Conservation (phyloP, 2,329 filamentous ascomycete genomes). For the Colletotrichum australisinense region DNA sequence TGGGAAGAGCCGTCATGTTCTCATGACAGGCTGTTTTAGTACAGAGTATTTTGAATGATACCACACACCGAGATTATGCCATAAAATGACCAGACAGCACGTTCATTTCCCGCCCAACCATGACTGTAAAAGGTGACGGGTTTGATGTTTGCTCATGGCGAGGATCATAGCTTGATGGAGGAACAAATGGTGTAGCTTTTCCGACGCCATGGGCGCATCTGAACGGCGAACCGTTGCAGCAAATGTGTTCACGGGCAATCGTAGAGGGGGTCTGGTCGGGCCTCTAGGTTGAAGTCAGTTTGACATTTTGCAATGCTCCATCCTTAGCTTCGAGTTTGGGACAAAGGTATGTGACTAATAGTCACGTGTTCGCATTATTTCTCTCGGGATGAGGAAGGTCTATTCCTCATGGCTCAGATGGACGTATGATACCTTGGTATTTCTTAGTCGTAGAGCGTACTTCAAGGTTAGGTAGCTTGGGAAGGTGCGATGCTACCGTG, state of each 20-base stretch:
- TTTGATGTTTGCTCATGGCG: not conserved
- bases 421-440: not conserved
- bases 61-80: slow-evolving; percentile 23
- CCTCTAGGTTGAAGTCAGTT: slow-evolving; percentile 25
- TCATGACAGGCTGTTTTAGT: slow-evolving; percentile 31
- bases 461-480: too few relatives aligned
- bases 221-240: slow-evolving; percentile 12
- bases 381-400: too few relatives aligned
- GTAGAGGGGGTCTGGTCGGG: slow-evolving; percentile 30
- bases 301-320: slow-evolving; percentile 2
- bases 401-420: not conserved
- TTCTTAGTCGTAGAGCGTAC: too few relatives aligned
- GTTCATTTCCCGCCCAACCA: not conserved
- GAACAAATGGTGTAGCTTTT: slow-evolving; percentile 3
- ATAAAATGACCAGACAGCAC: slow-evolving; percentile 23
- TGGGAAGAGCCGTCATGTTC: slow-evolving; percentile 27
- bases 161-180: not conserved
- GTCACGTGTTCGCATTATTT: not conserved
- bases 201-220: slow-evolving; percentile 25
- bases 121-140: slow-evolving; percentile 7
- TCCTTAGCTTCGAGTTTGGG: not conserved
- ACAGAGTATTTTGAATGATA: slow-evolving; percentile 33
- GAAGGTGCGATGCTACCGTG: not conserved
- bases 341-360: not conserved
- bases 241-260: slow-evolving; percentile 23